Evolutionary conservation across 306 rosid species (phyloP), one percentile per base, ranked within the genome.

Genomic region (Astragalus glycyphyllos): DNA sequence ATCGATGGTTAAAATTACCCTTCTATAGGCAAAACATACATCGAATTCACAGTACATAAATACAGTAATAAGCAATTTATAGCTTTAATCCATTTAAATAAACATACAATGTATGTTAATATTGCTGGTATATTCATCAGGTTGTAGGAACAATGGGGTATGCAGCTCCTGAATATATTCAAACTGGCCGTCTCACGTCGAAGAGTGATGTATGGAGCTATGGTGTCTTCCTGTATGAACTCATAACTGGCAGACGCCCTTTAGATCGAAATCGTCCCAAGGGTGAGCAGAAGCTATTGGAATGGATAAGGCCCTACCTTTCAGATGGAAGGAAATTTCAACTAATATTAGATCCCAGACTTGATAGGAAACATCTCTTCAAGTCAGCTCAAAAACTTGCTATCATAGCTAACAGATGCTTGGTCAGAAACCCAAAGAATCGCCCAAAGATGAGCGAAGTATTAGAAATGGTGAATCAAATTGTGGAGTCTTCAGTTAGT

Each of bases 371-470:
- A 71, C 89, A 80, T 69, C 47, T 86, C 71, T 67, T 84, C 63
- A 87, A 77, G 82, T 82, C 92, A 11, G 97, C 89, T 1, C 90
- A 86, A 65, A 86, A 61, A 80, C 96, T 95, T 10, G 88, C 97
- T 14, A 0, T 82, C 17, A 55, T 91, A 73, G 99, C 99, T 34
- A 91, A 89, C 82, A 77, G 85, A 42, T 95, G 99, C 84, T 83
- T 95, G 84, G 88, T 82, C 62, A 88, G 77, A 82, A 76, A 86
- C 60, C 92, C 88, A 1, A 95, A 91, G 84, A 95, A 72, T 74
- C 97, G 97, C 26, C 97, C 99, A 0, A 95, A 91, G 84, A 95
- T 95, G 99, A 95, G 96, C 55, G 91, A 89, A 75, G 96, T 94
- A 32, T 70, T 94, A 73, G 91, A 79, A 71, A 89, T 89, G 97